Evolutionary conservation across 768 basidiomycete species (phyloP).

Genomic region (Lentinula boryana): DNA sequence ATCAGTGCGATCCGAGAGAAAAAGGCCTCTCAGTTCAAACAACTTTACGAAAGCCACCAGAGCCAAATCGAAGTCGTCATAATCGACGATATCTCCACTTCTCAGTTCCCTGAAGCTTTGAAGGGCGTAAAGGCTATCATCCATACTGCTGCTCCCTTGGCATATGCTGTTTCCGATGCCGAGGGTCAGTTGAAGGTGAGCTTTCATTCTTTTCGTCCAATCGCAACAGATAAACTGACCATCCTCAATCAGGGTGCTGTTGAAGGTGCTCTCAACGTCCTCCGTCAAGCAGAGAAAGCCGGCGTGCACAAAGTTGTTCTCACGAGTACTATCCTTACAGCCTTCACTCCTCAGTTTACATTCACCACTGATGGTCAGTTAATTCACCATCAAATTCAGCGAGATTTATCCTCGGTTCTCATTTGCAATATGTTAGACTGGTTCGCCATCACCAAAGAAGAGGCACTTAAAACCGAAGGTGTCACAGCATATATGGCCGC

Average conservation of each 20-base stretch:
- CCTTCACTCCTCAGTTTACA: slow-evolving; percentile 13
- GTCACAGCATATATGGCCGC: slow-evolving; percentile 24
- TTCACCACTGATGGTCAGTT: slow-evolving; percentile 20
- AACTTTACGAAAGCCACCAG: slow-evolving; percentile 3
- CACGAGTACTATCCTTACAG: slow-evolving; percentile 24
- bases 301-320: slow-evolving; percentile 24
- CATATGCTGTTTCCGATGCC: not conserved
- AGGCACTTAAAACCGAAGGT: slow-evolving; percentile 17
- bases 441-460: slow-evolving; percentile 23
- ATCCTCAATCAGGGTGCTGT: slow-evolving; percentile 18
- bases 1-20: not conserved
- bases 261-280: slow-evolving; percentile 28
- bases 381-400: not conserved
- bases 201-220: not conserved
- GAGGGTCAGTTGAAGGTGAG: slow-evolving; percentile 11
- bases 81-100: slow-evolving; percentile 15
- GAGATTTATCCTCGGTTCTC: not conserved
- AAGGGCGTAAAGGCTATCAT: slow-evolving; percentile 37
- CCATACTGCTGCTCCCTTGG: slow-evolving; percentile 29
- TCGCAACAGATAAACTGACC: not conserved
- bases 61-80: slow-evolving; percentile 15
- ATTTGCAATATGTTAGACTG: slow-evolving; percentile 19
- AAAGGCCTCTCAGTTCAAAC: not conserved
- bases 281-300: slow-evolving; percentile 27
- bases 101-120: slow-evolving; percentile 37